Base-by-base conservation (phyloP, 129 eudicot genomes). In the Chrysanthemum lavandulifolium region DNA sequence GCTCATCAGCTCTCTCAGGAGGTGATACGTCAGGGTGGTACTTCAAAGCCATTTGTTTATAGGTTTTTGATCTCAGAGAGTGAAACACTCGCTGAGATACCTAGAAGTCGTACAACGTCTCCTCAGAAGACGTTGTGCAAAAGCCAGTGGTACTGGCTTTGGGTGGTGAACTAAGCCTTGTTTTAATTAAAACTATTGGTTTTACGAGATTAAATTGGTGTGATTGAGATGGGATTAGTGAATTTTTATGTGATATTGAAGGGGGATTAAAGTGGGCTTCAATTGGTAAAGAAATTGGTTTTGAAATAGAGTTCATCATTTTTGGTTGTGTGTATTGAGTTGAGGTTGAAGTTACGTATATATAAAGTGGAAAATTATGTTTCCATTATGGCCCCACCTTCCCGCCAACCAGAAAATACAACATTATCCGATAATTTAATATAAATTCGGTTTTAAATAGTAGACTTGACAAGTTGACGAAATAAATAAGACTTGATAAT, bases 1-100 rank as follows among this genome's bases (percentile, higher is more conserved):
- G 65, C 69, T 84, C 84, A 61, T 68, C 75, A 3, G 19, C 58
- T 45, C 15, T 54, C 0, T 58, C 91, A 9, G 86, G 76, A 2
- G 91, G 86, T 15, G 88, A 86, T 16, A 81, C 79, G 33, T 86
- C 91, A 0, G 91, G 91, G 48, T 86, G 88, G 68, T 84, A 86
- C 72, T 78, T 83, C 18, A 84, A 77, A 15, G 84, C 91, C 73
- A 84, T 75, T 19, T 84, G 80, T 75, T 78, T 86, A 63, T 86
- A 86, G 3, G 86, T 86, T 74, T 72, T 86, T 86, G 71, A 86
- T 86, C 45, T 86, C 88, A 3, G 66, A 40, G 45, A 54, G 75
- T 45, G 84, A 27, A 10, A 55, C 91, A n/a, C 63, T 81, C 19
- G 75, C 81, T 4, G 86, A 33, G 40, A 84, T 76, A 13, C 88